Percentiles rank a stretch among this genome's conserved stretches.
Evolutionary conservation across 768 basidiomycete species (phyloP).

Genomic region (Termitomyces sp.): DNA sequence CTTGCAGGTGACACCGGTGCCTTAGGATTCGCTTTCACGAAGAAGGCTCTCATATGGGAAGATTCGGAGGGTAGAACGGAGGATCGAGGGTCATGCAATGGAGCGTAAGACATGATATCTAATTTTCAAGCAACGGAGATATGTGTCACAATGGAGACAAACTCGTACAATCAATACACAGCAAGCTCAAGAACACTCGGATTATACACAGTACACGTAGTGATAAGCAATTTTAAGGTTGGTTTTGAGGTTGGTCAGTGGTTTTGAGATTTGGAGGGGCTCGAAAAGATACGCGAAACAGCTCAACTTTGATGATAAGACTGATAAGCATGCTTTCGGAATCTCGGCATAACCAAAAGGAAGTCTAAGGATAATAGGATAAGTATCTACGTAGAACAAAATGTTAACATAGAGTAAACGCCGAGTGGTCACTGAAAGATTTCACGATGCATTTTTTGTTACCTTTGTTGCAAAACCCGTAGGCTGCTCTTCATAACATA

Average conservation of each 20-base stretch:
- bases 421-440: too few species aligned
- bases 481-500: too few species aligned
- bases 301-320: neutral
- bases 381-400: too few species aligned
- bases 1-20: conserved; percentile 24
- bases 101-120: conserved; percentile 24
- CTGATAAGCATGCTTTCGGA: neutral
- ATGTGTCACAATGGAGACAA: neutral
- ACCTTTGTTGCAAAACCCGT: too few species aligned
- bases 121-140: neutral
- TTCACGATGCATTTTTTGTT: too few species aligned
- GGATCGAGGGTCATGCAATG: conserved; percentile 14
- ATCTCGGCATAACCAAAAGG: neutral
- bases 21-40: conserved; percentile 15
- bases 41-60: conserved; percentile 21
- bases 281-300: neutral
- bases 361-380: neutral
- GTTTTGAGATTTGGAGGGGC: neutral
- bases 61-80: conserved; percentile 2
- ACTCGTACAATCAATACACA: neutral
- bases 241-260: neutral
- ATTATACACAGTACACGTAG: too few species aligned
- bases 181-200: neutral
- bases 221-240: neutral
- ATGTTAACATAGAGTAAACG: too few species aligned